Evolutionary conservation across 176 grass and related monocot species (phyloP).

Genomic region (Chloris gayana): DNA sequence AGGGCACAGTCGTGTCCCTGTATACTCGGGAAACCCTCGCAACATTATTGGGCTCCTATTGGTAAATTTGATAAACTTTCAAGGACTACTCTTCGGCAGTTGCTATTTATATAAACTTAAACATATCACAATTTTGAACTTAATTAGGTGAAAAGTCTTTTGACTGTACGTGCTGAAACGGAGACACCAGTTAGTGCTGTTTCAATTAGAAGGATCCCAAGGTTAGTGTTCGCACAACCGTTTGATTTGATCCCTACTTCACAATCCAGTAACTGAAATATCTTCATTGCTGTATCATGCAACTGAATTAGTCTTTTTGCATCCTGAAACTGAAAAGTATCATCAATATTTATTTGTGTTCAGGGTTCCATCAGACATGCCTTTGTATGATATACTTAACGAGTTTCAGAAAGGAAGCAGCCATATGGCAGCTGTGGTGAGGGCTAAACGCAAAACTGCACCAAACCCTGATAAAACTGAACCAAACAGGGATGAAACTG

Average conservation of each 20-base stretch:
- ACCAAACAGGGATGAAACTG: conserved; percentile 48
- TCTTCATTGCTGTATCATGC: conserved; percentile 28
- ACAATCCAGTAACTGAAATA: conserved; percentile 11
- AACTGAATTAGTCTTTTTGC: conserved; percentile 6
- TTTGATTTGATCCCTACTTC: conserved; percentile 33
- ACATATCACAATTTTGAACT: conserved; percentile 31
- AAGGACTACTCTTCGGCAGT: conserved; percentile 11
- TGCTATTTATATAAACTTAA: conserved; percentile 17
- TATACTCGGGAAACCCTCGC: conserved; percentile 87
- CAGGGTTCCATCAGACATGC: conserved; percentile 98
- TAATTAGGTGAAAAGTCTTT: conserved; percentile 97
- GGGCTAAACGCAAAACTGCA: conserved; percentile 61
- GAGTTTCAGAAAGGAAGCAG: conserved; percentile 99
- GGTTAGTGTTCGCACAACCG: conserved; percentile 42
- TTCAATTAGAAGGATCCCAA: conserved; percentile 98
- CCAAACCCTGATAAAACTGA: conserved; percentile 48
- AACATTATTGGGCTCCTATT: conserved; percentile 97
- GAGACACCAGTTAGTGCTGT: conserved; percentile 99
- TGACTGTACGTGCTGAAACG: conserved; percentile 98
- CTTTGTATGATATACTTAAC: conserved; percentile 98
- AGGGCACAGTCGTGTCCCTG: conserved; percentile 97
- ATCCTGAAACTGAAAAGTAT: conserved; percentile 3
- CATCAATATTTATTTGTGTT: conserved; percentile 38
- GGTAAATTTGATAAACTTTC: conserved; percentile 54
- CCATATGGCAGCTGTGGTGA: conserved; percentile 99